These are phyloP conservation scores for Thinopyrum elongatum DNA, from an alignment of 176 grass and related monocot genomes.

Conservation along the genomic window DNA sequence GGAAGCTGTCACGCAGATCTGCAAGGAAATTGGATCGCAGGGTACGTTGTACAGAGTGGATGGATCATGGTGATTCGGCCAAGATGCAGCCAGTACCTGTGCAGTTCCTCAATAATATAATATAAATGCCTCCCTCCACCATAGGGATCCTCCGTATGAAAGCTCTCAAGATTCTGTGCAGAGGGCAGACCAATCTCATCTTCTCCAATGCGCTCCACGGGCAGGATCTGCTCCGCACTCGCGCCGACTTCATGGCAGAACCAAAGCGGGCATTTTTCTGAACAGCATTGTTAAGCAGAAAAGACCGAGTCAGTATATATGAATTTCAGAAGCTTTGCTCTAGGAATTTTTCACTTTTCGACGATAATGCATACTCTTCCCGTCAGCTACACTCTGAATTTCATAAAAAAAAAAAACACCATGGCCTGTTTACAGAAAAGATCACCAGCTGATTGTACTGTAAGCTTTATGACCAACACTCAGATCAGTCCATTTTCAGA, in stretches of 20 bases:
- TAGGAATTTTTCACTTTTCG: no score
- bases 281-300: slow-evolving; percentile 3
- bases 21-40: not conserved
- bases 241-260: not conserved
- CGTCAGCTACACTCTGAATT: not conserved
- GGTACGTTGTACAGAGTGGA: not conserved
- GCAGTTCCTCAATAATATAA: slow-evolving; percentile 16
- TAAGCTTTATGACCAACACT: no score
- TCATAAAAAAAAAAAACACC: not conserved
- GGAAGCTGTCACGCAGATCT: slow-evolving; percentile 20
- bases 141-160: slow-evolving; percentile 22
- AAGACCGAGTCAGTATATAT: not conserved
- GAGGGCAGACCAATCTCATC: no score
- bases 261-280: not conserved
- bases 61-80: slow-evolving; percentile 8
- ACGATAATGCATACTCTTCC: no score
- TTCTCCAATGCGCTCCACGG: not conserved
- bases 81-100: not conserved
- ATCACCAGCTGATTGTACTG: not conserved
- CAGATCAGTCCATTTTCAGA: not conserved
- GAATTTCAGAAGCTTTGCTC: not conserved
- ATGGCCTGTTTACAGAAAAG: not conserved
- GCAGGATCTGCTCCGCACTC: not conserved
- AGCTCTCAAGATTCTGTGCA: not conserved
- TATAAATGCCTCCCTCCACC: slow-evolving; percentile 19